phyloP scores from a whole-genome alignment of 1,139 yeast species.

The Eremothecium gossypii region DNA sequence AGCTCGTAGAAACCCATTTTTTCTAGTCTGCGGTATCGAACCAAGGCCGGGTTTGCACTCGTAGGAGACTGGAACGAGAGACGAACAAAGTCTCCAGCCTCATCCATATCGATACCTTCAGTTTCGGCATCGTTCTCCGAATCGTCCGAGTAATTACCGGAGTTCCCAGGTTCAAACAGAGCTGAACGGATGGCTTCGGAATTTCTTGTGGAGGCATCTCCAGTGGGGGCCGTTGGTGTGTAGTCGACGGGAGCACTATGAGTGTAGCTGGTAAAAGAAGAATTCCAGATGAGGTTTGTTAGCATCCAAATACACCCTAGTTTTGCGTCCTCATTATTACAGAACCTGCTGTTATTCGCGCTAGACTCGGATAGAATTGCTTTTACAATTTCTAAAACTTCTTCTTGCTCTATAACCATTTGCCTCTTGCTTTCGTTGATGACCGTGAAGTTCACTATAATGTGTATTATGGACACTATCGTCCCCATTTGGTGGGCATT shows the following conservation, averaged over 20 bases:
- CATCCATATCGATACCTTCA: constrained; percentile 11
- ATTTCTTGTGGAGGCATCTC: constrained; percentile 1
- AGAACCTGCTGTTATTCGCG: constrained; percentile 25
- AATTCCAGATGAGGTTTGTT: constrained; percentile 48
- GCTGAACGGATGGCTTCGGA: constrained; percentile 1
- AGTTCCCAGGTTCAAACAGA: background rate
- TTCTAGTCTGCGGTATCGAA: constrained; percentile 24
- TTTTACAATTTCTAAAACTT: constrained; percentile 34
- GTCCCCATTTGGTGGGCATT: constrained; percentile 31
- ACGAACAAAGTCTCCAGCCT: constrained; percentile 19
- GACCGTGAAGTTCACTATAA: constrained; percentile 50
- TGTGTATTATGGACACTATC: constrained; percentile 41
- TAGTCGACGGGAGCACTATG: constrained; percentile 23
- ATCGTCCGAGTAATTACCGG: constrained; percentile 11
- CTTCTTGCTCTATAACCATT: constrained; percentile 35
- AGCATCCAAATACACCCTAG: constrained; percentile 51
- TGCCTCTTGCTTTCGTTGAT: constrained; percentile 42
- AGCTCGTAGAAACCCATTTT: constrained; percentile 22
- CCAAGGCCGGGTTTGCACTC: constrained; percentile 16
- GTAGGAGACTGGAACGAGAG: constrained; percentile 8
- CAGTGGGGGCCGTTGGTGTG: constrained; percentile 5
- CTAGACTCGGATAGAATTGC: constrained; percentile 22
- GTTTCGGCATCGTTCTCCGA: constrained; percentile 6
- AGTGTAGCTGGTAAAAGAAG: constrained; percentile 12
- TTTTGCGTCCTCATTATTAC: constrained; percentile 35